These are phyloP conservation scores for Pythium guiyangense DNA, from an alignment of 352 stramenopile genomes.

Conservation along the genomic window DNA sequence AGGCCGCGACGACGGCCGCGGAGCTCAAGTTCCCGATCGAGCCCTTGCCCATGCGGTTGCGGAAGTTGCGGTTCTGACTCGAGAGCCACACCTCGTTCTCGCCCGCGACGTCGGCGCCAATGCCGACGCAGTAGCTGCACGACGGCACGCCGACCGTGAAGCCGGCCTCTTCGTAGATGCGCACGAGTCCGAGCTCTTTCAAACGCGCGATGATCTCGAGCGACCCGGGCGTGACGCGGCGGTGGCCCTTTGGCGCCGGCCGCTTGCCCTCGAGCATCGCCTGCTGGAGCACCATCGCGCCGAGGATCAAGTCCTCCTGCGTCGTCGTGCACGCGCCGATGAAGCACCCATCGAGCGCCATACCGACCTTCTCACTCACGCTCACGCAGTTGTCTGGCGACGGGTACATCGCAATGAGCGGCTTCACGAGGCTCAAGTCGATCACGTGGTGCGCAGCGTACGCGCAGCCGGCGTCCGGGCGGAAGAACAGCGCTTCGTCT, in stretches of 20 bases:
- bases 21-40: slow-evolving; percentile 80
- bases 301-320: slow-evolving; percentile 78
- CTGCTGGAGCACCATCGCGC: slow-evolving; percentile 68
- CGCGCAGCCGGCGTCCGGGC: slow-evolving; percentile 58
- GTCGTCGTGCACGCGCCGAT: slow-evolving; percentile 82
- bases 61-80: slow-evolving; percentile 85
- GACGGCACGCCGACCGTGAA: slow-evolving; percentile 73
- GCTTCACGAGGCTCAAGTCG: slow-evolving; percentile 57
- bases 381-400: slow-evolving; percentile 77
- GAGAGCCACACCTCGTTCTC: slow-evolving; percentile 85
- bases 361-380: slow-evolving; percentile 54
- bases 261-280: slow-evolving; percentile 66
- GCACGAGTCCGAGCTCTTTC: slow-evolving; percentile 60
- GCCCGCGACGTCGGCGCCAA: slow-evolving; percentile 71
- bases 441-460: slow-evolving; percentile 81
- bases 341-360: slow-evolving; percentile 82
- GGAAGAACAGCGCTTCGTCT: slow-evolving; percentile 77
- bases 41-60: slow-evolving; percentile 82
- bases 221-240: slow-evolving; percentile 73
- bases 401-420: slow-evolving; percentile 77
- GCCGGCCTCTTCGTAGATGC: slow-evolving; percentile 76
- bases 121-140: slow-evolving; percentile 80
- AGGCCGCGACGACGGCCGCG: slow-evolving; percentile 77
- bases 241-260: slow-evolving; percentile 48
- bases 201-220: slow-evolving; percentile 79